These are phyloP conservation scores for Acanthamoeba triangularis DNA, from an alignment of 208 protist species.

Conservation along the genomic window DNA sequence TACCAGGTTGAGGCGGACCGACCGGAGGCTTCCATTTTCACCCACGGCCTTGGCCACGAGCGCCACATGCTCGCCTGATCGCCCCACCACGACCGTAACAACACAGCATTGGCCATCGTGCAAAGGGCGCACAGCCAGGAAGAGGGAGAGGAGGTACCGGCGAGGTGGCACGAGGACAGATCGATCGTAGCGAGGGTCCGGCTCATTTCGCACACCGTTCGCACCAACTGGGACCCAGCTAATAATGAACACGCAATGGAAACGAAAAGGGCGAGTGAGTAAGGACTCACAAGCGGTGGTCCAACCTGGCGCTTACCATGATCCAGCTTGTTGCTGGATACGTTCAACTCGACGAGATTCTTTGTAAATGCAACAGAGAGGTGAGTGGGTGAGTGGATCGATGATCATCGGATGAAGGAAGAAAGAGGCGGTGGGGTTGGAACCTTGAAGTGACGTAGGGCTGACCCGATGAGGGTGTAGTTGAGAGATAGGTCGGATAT, in stretches of 20 bases:
- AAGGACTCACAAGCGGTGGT: background rate
- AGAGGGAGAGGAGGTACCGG: background rate
- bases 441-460: conserved; percentile 17
- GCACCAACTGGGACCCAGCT: background rate
- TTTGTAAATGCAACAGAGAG: background rate
- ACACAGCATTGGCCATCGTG: background rate
- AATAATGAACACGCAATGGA: background rate
- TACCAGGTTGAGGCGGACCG: conserved; percentile 15
- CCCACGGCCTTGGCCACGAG: background rate
- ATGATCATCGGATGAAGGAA: background rate
- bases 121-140: background rate
- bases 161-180: background rate
- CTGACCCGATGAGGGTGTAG: conserved; percentile 11
- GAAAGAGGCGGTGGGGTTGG: background rate
- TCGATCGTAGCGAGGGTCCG: background rate
- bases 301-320: background rate
- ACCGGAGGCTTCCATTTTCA: background rate
- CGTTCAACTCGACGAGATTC: conserved; percentile 27
- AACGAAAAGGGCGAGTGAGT: background rate
- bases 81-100: background rate
- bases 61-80: conserved; percentile 22
- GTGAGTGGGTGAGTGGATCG: background rate
- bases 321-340: conserved; percentile 24
- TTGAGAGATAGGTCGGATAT: conserved; percentile 9
- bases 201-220: conserved; percentile 36